Conservation (phyloP, 202 grass and related monocot genomes). For the Setaria viridis region DNA sequence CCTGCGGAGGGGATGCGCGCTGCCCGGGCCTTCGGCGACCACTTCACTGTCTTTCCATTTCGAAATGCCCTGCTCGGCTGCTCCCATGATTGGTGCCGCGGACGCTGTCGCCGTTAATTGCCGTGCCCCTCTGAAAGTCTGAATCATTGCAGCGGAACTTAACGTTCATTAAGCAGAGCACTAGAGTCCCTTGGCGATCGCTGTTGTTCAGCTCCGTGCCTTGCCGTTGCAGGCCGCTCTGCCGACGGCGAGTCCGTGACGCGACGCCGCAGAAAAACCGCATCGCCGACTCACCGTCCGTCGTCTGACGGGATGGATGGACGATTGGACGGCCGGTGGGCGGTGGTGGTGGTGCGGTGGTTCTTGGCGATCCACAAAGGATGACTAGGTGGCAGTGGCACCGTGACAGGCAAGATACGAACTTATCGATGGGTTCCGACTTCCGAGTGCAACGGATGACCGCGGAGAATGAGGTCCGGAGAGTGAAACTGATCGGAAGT, state of each 20-base stretch:
- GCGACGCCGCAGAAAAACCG: background rate
- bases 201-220: background rate
- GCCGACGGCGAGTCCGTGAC: background rate
- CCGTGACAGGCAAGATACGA: too few species aligned
- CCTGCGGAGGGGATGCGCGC: background rate
- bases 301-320: background rate
- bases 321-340: background rate
- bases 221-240: background rate
- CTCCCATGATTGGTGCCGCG: constrained; percentile 6
- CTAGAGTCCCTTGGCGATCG: background rate
- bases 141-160: too few species aligned
- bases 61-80: background rate
- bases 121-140: background rate
- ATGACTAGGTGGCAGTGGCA: background rate
- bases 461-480: background rate
- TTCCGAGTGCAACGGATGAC: background rate
- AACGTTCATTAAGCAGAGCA: too few species aligned
- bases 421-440: background rate
- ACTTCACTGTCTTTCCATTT: background rate
- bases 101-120: background rate
- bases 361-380: background rate
- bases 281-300: background rate
- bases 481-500: background rate
- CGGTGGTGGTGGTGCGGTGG: background rate
- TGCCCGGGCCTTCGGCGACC: constrained; percentile 1